These are phyloP conservation scores for barley (Hordeum vulgare) DNA, from an alignment of 176 grass and related monocot species.

Conservation along the genomic window DNA sequence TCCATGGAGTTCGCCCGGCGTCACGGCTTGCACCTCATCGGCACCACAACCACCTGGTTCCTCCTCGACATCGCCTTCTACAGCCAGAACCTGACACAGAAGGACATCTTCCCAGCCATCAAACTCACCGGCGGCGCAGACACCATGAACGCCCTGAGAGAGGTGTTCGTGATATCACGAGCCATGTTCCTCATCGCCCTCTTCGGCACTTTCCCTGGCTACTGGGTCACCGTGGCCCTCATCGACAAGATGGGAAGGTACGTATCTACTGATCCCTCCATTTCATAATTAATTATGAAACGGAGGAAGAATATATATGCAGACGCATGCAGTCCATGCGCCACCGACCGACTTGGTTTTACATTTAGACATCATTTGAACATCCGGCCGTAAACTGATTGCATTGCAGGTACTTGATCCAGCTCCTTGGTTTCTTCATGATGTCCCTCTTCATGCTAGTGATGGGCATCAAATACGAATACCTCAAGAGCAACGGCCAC, in stretches of 20 bases:
- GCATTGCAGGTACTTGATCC: constrained; percentile 21
- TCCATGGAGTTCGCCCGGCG: constrained; percentile 3
- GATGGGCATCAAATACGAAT: neutral
- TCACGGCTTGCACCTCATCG: constrained; percentile 33
- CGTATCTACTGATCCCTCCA: neutral
- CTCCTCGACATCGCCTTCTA: constrained; percentile 90
- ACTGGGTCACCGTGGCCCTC: constrained; percentile 26
- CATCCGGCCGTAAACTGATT: neutral
- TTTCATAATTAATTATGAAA: no score
- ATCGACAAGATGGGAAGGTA: constrained; percentile 30
- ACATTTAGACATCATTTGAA: neutral
- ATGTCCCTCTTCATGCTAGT: constrained; percentile 35
- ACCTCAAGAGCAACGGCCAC: neutral
- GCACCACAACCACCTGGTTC: constrained; percentile 64
- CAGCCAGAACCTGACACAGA: constrained; percentile 81
- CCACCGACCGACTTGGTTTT: no score
- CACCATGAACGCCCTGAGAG: neutral
- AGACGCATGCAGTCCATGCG: neutral
- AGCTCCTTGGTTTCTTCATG: constrained; percentile 36
- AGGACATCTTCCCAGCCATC: constrained; percentile 63
- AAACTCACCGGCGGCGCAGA: neutral
- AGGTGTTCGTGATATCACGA: constrained; percentile 17
- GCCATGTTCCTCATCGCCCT: constrained; percentile 30
- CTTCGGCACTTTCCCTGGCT: constrained; percentile 27
- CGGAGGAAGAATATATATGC: neutral